phyloP scores from a whole-genome alignment of 192 early-diverging fungal genomes.

The Mortierella hygrophila region DNA sequence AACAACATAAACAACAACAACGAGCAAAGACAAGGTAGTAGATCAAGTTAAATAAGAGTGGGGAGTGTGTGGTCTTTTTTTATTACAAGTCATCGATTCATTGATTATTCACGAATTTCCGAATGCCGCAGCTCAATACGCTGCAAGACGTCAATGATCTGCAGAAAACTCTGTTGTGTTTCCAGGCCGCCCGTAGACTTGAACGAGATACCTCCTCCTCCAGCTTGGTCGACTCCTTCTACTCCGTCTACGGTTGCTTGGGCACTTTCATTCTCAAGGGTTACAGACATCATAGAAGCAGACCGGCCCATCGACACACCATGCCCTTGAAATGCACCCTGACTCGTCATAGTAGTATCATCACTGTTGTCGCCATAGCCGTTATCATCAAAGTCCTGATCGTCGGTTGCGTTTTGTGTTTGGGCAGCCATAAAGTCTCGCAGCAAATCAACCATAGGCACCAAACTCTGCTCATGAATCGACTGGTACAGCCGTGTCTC shows the following conservation, averaged over 20 bases:
- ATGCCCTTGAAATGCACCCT: background rate
- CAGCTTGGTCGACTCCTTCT: background rate
- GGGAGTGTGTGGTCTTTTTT: background rate
- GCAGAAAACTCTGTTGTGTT: conserved; percentile 19
- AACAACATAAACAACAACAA: background rate
- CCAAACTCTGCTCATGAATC: conserved; percentile 20
- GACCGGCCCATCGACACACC: background rate
- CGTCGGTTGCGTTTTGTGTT: background rate
- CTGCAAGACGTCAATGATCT: conserved; percentile 25
- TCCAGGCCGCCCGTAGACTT: background rate
- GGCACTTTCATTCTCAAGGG: background rate
- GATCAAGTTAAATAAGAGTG: background rate
- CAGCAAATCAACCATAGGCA: conserved; percentile 43
- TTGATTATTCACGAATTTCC: background rate
- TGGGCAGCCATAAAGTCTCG: conserved; percentile 17
- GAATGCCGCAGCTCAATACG: conserved; percentile 16
- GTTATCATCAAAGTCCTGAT: background rate
- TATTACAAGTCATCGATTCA: background rate
- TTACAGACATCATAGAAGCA: background rate
- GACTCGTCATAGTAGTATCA: background rate
- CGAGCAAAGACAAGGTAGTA: background rate
- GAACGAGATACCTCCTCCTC: conserved; percentile 10
- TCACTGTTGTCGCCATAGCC: background rate
- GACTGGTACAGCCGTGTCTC: conserved; percentile 14
- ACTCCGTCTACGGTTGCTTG: background rate